Conservation (phyloP, 2,329 filamentous ascomycete species). For the Parastagonospora nodorum region DNA sequence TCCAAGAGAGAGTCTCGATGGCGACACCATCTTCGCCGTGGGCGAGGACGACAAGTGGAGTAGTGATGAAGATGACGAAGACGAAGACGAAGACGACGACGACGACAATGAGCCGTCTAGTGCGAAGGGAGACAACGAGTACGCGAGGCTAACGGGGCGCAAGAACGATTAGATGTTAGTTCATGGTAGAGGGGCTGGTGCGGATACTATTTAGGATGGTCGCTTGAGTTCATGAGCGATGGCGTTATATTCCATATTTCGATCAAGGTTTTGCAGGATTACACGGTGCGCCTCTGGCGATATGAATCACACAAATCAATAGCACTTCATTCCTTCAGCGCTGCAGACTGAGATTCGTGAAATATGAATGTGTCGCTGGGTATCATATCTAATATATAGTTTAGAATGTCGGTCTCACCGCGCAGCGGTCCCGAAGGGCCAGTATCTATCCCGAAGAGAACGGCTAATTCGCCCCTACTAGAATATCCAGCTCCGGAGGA, state of each 20-base stretch:
- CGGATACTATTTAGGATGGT: conserved; percentile 3
- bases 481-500: too few relatives aligned
- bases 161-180: conserved; percentile 36
- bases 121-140: conserved; percentile 36
- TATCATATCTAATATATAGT: too few relatives aligned
- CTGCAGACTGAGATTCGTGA: too few relatives aligned
- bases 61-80: background rate
- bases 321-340: too few relatives aligned
- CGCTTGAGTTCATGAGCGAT: conserved; percentile 6
- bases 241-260: conserved; percentile 15
- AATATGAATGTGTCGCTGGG: too few relatives aligned
- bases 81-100: conserved; percentile 46
- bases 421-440: too few relatives aligned
- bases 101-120: conserved; percentile 66
- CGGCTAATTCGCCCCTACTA: too few relatives aligned
- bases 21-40: conserved; percentile 94
- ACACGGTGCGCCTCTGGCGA: background rate
- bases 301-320: too few relatives aligned
- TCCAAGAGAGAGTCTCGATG: conserved; percentile 71
- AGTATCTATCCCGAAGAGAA: too few relatives aligned
- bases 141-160: conserved; percentile 38
- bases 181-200: background rate
- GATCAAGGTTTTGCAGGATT: conserved; percentile 8
- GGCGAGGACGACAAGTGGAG: conserved; percentile 87
- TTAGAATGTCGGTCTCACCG: too few relatives aligned